Conservation (phyloP, 805 yeast species). For the Candida xiaguanensis region DNA sequence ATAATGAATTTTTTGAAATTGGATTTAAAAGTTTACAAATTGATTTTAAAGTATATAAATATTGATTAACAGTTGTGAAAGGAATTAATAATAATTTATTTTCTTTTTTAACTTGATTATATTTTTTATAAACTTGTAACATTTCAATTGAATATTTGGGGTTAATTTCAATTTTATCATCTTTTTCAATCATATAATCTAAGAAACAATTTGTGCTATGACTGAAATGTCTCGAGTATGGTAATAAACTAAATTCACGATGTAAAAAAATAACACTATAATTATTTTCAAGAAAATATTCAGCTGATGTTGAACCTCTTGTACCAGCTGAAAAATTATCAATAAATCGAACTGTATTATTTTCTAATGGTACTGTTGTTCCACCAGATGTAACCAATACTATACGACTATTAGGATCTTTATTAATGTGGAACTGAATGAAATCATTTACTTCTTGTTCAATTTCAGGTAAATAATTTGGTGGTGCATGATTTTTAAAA, state of each 20-base stretch:
- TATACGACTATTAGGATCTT: conserved; percentile 40
- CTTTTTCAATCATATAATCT: conserved; percentile 67
- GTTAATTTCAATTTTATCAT: conserved; percentile 58
- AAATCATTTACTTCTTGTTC: conserved; percentile 57
- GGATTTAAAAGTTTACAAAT: conserved; percentile 58
- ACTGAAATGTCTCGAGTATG: conserved; percentile 86
- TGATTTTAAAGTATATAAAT: conserved; percentile 74
- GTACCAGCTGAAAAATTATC: conserved; percentile 98
- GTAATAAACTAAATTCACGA: conserved; percentile 86
- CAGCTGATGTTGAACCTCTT: conserved; percentile 95
- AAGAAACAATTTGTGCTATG: conserved; percentile 82
- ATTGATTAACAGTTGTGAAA: conserved; percentile 93
- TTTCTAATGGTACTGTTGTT: conserved; percentile 95
- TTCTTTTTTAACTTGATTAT: conserved; percentile 45
- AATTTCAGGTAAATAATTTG: conserved; percentile 65
- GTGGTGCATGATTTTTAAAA: conserved; percentile 70
- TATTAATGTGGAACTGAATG: conserved; percentile 48
- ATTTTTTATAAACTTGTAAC: conserved; percentile 56
- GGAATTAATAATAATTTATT: conserved; percentile 68
- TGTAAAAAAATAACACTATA: conserved; percentile 92
- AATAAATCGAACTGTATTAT: conserved; percentile 93
- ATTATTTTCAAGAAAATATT: conserved; percentile 77
- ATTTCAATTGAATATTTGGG: conserved; percentile 58
- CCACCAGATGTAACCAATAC: conserved; percentile 95
- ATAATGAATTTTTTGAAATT: conserved; percentile 57